These are phyloP conservation scores for Adansonia madagascariensis DNA, from an alignment of 441 rosid genomes.

Conservation along the genomic window DNA sequence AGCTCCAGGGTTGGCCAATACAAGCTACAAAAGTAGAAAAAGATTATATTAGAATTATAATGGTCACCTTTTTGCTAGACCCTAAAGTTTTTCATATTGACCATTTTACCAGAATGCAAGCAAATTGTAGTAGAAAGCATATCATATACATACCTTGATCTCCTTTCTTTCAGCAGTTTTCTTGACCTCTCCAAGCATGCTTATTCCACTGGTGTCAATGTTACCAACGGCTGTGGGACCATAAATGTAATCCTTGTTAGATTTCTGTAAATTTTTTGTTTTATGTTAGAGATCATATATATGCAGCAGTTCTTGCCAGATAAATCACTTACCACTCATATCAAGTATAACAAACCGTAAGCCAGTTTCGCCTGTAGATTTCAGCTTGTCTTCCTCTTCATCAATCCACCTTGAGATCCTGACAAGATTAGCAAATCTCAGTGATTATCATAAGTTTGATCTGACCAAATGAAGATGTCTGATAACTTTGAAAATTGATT, in stretches of 20 bases:
- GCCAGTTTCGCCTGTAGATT: conserved; percentile 50
- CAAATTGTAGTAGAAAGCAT: not conserved
- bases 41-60: too few relatives aligned
- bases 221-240: not conserved
- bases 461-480: conserved; percentile 10
- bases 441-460: not conserved
- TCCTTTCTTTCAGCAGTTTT: too few relatives aligned
- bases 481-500: not conserved
- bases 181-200: too few relatives aligned
- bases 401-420: conserved; percentile 90
- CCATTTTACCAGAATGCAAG: too few relatives aligned
- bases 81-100: conserved; percentile 9
- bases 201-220: too few relatives aligned
- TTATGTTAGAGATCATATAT: not conserved
- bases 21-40: conserved; percentile 54
- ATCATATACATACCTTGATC: conserved; percentile 23
- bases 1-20: conserved; percentile 87
- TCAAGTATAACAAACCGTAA: conserved; percentile 80
- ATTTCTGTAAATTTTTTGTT: not conserved
- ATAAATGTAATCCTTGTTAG: conserved; percentile 13
- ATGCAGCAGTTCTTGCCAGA: not conserved
- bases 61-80: too few relatives aligned
- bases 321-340: conserved; percentile 61
- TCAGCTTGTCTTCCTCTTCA: conserved; percentile 83
- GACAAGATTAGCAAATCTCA: not conserved